These are phyloP conservation scores for Phellopilus nigrolimitatus DNA, from an alignment of 1,284 basidiomycete genomes.

Conservation along the genomic window DNA sequence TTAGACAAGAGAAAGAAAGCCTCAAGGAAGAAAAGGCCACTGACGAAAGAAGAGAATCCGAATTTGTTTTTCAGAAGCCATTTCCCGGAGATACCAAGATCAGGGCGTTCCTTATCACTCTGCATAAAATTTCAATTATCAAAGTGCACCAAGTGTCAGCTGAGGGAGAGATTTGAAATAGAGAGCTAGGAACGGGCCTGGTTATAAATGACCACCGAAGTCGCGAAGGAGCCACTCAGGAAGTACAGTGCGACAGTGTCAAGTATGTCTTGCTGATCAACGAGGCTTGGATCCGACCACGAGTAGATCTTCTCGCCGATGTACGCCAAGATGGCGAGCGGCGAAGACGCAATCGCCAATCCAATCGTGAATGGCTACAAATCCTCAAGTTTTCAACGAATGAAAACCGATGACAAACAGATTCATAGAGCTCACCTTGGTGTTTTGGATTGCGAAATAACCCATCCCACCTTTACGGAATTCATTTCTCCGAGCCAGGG, in stretches of 20 bases:
- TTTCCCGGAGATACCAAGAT: neutral
- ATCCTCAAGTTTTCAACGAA: neutral
- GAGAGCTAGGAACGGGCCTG: slow-evolving; percentile 7
- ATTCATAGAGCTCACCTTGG: slow-evolving; percentile 18
- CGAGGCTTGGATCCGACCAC: slow-evolving; percentile 23
- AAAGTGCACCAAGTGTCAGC: too few species aligned
- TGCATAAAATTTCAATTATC: too few species aligned
- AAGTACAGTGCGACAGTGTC: slow-evolving; percentile 25
- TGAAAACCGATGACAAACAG: neutral
- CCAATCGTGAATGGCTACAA: slow-evolving; percentile 26
- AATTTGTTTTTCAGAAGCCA: slow-evolving; percentile 22
- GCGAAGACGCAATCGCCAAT: slow-evolving; percentile 22
- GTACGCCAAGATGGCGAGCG: slow-evolving; percentile 23
- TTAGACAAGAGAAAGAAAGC: neutral
- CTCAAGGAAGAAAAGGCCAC: slow-evolving; percentile 10
- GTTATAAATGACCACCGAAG: slow-evolving; percentile 26
- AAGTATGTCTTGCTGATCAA: slow-evolving; percentile 21
- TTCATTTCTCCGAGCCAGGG: slow-evolving; percentile 17
- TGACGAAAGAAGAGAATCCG: slow-evolving; percentile 23
- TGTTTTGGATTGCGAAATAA: slow-evolving; percentile 22
- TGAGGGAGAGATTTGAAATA: neutral
- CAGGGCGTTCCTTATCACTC: slow-evolving; percentile 12
- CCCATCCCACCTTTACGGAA: slow-evolving; percentile 20
- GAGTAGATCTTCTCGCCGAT: slow-evolving; percentile 25
- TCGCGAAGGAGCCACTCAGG: slow-evolving; percentile 22